Evolutionary conservation across 148 eudicot genomes (phyloP), one percentile per base, ranked within the genome.

Genomic region (Bassia scoparia): DNA sequence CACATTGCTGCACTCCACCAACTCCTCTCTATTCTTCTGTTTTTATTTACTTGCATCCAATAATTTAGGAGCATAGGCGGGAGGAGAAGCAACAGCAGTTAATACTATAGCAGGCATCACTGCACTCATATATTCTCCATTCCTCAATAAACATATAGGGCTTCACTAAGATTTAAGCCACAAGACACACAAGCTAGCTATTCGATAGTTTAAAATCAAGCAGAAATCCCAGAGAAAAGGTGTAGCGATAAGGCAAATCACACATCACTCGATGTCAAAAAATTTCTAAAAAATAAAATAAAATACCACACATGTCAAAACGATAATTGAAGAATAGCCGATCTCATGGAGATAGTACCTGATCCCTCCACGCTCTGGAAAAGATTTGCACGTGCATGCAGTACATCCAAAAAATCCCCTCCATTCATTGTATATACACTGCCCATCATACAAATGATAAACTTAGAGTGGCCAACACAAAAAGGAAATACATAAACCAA

Each of bases 391-490:
- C 88, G 87, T 55, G 88, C 26, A 76, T 89, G n/a, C 96, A 53
- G 88, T 77, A 68, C 89, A 92, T 69, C 92, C 88, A 61, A 89
- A 84, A 44, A 84, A 68, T 26, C 92, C 92, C 69, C 87, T 81
- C 89, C 87, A 84, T 74, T 88, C 91, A 53, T 88, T 88, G 87
- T 89, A 92, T 81, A 92, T 85, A 73, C 85, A 89, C 97, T 92
- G 62, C 73, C 87, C 43, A 49, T 55, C 67, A 80, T 26, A 78
- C n/a, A 62, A 64, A 75, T 7, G 71, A 49, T 58, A 71, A 21
- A 23, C 52, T 9, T 16, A 61, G 71, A 35, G n/a, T n/a, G n/a
- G n/a, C n/a, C n/a, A n/a, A n/a, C n/a, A n/a, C n/a, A n/a, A n/a
- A n/a, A n/a, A n/a, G n/a, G n/a, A n/a, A n/a, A n/a, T n/a, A n/a